Base-by-base conservation (phyloP, 306 rosid species). In the Vigna angularis region DNA sequence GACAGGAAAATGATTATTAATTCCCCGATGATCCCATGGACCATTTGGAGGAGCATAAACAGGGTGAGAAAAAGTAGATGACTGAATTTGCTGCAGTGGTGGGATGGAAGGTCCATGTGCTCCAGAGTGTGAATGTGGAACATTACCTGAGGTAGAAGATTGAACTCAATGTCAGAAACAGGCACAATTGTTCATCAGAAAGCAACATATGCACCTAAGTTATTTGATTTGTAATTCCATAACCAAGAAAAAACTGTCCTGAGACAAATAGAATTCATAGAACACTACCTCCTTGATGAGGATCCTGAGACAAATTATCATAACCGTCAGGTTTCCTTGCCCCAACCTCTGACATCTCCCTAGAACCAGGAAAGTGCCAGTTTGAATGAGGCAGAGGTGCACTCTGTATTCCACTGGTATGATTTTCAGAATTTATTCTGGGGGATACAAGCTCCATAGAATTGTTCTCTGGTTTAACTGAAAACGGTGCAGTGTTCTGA, bases 381-480 rank as follows among this genome's bases (percentile, higher is more conserved):
- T 82, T 92, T 57, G 96, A 79, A 78, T 90, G 96, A 79, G 83
- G 83, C 57, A 76, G 30, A 83, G 88, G 88, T 76, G 96, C 92
- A 79, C 87, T 77, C 14, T 65, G 92, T 24, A 30, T 81, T 50
- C 78, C 81, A 70, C 77, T 82, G 70, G 81, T 85, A 75, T 81
- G 96, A 84, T 79, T 87, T 79, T 89, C 97, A 3, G 86, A 83
- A 64, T 81, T 82, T 53, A 87, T 70, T 81, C 91, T 88, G 26
- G 93, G 97, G 74, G 97, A 95, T 42, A 86, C 92, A 80, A 81
- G 96, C 81, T 94, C 98, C 94, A 83, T 76, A 20, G 90, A 76
- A 78, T 78, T 79, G 84, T 76, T 85, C 28, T 90, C 94, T 2
- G 85, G 87, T 79, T 87, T 90, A 42, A 73, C 79, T 70, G 89